These are phyloP conservation scores for Chenopodium formosanum DNA, from an alignment of 148 eudicot genomes.

Conservation along the genomic window DNA sequence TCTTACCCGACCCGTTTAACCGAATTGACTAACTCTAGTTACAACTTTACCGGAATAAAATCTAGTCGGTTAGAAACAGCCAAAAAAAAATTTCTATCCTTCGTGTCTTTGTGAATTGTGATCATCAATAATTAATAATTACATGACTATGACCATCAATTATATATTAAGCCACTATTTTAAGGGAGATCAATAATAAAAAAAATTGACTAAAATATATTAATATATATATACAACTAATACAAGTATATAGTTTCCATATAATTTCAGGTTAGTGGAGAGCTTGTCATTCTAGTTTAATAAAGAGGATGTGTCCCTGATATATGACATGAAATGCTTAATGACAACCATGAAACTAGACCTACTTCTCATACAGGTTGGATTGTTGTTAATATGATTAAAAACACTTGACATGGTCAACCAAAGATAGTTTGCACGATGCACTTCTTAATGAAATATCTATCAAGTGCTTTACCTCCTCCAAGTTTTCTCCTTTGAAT, in stretches of 20 bases:
- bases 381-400: slow-evolving; percentile 10
- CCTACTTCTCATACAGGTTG: slow-evolving; percentile 31
- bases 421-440: slow-evolving; percentile 22
- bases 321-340: slow-evolving; percentile 18
- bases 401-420: slow-evolving; percentile 20
- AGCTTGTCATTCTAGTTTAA: slow-evolving; percentile 13
- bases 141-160: background rate
- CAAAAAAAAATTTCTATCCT: no score
- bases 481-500: background rate
- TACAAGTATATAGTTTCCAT: background rate
- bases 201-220: background rate
- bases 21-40: no score
- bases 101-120: no score
- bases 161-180: background rate
- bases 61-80: no score
- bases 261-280: slow-evolving; percentile 9
- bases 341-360: slow-evolving; percentile 20
- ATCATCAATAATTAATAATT: no score
- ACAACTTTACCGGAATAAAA: no score
- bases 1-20: no score
- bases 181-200: background rate
- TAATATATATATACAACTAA: no score
- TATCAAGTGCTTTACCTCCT: background rate
- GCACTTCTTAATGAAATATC: background rate
- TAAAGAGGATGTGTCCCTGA: slow-evolving; percentile 2